Base-by-base conservation (phyloP, 495 filamentous ascomycete genomes). In the Geopyxis carbonaria region DNA sequence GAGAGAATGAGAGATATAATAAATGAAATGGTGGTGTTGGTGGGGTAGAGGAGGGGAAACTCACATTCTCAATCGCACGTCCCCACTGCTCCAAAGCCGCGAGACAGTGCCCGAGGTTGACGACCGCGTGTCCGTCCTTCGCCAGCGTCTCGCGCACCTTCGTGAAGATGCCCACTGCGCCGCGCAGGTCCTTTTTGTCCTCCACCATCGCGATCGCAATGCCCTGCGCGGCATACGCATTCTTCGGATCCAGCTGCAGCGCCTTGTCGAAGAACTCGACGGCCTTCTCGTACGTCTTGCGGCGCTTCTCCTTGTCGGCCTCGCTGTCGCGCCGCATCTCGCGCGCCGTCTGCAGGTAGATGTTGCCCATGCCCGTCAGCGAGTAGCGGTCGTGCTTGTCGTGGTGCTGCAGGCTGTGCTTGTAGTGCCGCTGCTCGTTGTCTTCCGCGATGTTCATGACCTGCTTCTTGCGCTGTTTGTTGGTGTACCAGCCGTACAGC, bases 191-290 rank as follows among this genome's bases (percentile, higher is more conserved):
- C 55, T 83, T 91, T 62, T 76, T 83, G 56, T 95, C 91, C 54
- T 97, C 89, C 0, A 89, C 70, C 31, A 95, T 65, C 2, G 89
- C 83, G 49, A 97, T 95, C 5, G 78, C 89, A 45, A 95, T 75
- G 22, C 91, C 89, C 52, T 97, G 91, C 8, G 91, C 89, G 0
- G 89, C 89, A 52, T 92, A 91, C 1, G 91, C 89, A 45, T 95
- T 95, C 59, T 76, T 80, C 1, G 80, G 73, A 51, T 97, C 89
- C 2, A 95, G 63, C 53, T 89, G 84, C 11, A 97, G 62, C 18
- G 84, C 87, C 61, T 97, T 97, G 57, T 95, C 91, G 56, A 93
- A 97, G 63, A 95, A 95, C 56, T 94, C 91, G 8, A 95, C 85
- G 1, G 89, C 87, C 42, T 80, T 80, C 56, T 75, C 71, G 56